Percentiles rank a stretch among this genome's conserved stretches.
phyloP scores from a whole-genome alignment of 768 basidiomycete genomes.

The Russula virescens region DNA sequence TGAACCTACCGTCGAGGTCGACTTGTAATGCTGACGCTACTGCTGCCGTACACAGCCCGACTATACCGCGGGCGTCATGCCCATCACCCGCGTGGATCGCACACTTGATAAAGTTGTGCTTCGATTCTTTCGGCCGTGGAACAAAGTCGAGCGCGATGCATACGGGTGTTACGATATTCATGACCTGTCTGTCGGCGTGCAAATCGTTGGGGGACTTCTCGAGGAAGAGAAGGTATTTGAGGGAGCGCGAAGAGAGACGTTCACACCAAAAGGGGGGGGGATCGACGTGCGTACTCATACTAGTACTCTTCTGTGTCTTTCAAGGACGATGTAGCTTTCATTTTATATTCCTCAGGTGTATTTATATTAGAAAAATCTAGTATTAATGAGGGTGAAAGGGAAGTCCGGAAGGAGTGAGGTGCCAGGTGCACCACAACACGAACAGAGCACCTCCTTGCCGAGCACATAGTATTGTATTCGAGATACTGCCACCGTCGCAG shows the following conservation, averaged over 20 bases:
- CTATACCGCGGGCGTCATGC: conserved; percentile 53
- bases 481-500: too few relatives aligned
- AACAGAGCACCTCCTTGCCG: too few relatives aligned
- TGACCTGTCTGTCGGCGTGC: conserved; percentile 63
- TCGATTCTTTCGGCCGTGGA: conserved; percentile 34
- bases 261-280: too few relatives aligned
- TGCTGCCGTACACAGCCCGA: conserved; percentile 36
- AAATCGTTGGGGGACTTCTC: conserved; percentile 54
- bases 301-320: too few relatives aligned
- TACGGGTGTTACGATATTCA: conserved; percentile 60
- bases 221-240: conserved; percentile 72
- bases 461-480: too few relatives aligned
- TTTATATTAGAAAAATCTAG: too few relatives aligned
- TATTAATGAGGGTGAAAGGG: too few relatives aligned
- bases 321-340: too few relatives aligned
- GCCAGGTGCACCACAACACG: too few relatives aligned
- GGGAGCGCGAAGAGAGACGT: conserved; percentile 31
- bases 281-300: conserved; percentile 4
- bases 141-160: conserved; percentile 40
- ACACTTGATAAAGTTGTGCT: conserved; percentile 36
- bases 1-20: not conserved
- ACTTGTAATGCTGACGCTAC: not conserved
- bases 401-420: too few relatives aligned
- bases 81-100: conserved; percentile 49
- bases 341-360: too few relatives aligned